These are phyloP conservation scores for Podospora australis DNA, from an alignment of 495 filamentous ascomycete genomes.

Conservation along the genomic window DNA sequence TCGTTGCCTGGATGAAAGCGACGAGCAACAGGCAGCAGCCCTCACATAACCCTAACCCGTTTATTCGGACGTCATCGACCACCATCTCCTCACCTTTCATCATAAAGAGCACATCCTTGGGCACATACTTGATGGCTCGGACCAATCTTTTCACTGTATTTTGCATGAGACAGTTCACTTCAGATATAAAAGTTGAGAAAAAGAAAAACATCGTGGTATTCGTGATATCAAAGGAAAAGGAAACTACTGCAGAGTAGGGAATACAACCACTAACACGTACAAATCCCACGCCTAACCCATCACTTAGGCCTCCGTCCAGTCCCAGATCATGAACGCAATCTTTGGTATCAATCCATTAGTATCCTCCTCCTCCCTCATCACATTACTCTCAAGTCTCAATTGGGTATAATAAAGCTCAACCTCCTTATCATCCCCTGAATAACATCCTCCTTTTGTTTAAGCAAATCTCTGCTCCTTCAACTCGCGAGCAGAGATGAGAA, in stretches of 20 bases:
- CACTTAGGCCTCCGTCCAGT: not conserved
- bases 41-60: constrained; percentile 15
- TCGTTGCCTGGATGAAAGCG: constrained; percentile 3
- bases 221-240: constrained; percentile 2
- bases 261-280: constrained; percentile 3
- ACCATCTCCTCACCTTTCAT: not conserved
- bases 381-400: not conserved
- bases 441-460: not conserved
- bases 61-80: not conserved
- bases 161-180: no score
- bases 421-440: not conserved
- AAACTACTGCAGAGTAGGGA: constrained; percentile 2
- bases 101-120: not conserved
- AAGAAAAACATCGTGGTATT: constrained; percentile 3
- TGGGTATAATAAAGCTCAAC: not conserved
- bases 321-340: not conserved
- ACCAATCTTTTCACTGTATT: no score
- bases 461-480: not conserved
- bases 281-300: not conserved
- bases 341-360: not conserved
- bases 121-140: no score
- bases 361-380: not conserved
- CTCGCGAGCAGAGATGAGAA: not conserved
- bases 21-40: constrained; percentile 10
- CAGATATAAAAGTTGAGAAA: not conserved